Evolutionary conservation across 192 early-diverging fungal species (phyloP).

Genomic region (Umbelopsis sp.): DNA sequence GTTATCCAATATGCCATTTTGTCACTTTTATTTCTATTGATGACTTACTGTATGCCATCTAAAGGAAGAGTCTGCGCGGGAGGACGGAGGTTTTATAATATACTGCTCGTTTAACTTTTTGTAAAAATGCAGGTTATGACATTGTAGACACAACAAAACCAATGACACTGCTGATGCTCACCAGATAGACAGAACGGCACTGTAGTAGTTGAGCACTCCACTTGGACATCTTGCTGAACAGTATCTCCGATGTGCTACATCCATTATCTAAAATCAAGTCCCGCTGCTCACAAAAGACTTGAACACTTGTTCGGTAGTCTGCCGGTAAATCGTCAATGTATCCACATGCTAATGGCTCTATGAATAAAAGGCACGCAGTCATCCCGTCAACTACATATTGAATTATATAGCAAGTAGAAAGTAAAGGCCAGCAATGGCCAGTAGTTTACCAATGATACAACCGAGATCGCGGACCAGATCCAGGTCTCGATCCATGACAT

Average conservation of each 20-base stretch:
- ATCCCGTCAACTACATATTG: neutral
- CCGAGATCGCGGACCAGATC: conserved; percentile 38
- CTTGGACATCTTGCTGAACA: neutral
- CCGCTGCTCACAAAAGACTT: conserved; percentile 22
- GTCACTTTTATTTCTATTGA: neutral
- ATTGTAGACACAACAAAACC: neutral
- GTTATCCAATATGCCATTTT: neutral
- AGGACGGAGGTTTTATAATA: conserved; percentile 40
- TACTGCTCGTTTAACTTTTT: conserved; percentile 41
- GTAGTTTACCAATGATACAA: conserved; percentile 36
- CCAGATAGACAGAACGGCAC: conserved; percentile 13
- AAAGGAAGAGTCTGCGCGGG: conserved; percentile 24
- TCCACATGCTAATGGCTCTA: conserved; percentile 37
- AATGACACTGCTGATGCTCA: neutral
- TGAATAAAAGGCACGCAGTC: neutral
- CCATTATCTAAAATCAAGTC: conserved; percentile 14
- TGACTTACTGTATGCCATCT: conserved; percentile 37
- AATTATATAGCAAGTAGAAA: neutral
- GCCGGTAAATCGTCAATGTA: conserved; percentile 23
- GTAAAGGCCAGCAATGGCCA: neutral
- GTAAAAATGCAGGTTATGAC: too few species aligned
- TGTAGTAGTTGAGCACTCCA: conserved; percentile 22
- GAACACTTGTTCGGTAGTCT: conserved; percentile 23
- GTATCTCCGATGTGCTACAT: neutral
- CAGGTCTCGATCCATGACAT: conserved; percentile 26